Base-by-base conservation (phyloP, 495 filamentous ascomycete species). In the Zalerion maritima region DNA sequence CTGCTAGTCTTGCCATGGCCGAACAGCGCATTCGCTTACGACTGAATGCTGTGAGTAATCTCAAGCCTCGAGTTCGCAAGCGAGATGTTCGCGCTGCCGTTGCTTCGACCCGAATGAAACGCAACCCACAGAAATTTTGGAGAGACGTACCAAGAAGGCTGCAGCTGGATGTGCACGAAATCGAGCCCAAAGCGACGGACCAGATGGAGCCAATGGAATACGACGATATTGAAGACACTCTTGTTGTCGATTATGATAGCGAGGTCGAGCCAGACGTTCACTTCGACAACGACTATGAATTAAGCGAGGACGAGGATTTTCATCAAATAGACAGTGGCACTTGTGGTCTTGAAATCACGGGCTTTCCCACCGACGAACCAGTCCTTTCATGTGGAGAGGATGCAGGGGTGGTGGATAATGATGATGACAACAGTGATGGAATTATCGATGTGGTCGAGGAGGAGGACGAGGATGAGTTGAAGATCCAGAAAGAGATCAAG, bases 51-150 rank as follows among this genome's bases (percentile, higher is more conserved):
- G 36, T 55, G 24, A 43, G 50, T 10, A 38, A 39, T 13, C 43
- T 42, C 8, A 39, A 44, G 12, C 41, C 38, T 2, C 25, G 52
- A 0, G 64, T 89, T 15, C 64, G 53, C 29, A 38, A 31, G 3
- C 47, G 55, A 23, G 85, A 93, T 42, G 78, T 87, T 1, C 42
- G 55, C 14, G 70, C 77, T 1, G 81, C 82, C 0, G 45, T 71
- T 2, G 54, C 74, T 7, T 64, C 67, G 1, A 46, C 80, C 0
- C 56, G 62, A 0, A 36, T 80, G 32, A 38, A 52, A 18, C 26
- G 31, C 3, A 50, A 69, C 28, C 48, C 43, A 5, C 40, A 40
- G 9, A 51, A 69, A 8, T 73, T 72, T 28, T 83, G 81, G 72
- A 53, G 56, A n/a, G 49, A 46, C 2, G 46, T 64, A 17, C 62